A percentile compares a stretch with the other conserved stretches of the same genome.
These are phyloP conservation scores for Drechslerella dactyloides DNA, from an alignment of 2,329 filamentous ascomycete species.

Conservation along the genomic window DNA sequence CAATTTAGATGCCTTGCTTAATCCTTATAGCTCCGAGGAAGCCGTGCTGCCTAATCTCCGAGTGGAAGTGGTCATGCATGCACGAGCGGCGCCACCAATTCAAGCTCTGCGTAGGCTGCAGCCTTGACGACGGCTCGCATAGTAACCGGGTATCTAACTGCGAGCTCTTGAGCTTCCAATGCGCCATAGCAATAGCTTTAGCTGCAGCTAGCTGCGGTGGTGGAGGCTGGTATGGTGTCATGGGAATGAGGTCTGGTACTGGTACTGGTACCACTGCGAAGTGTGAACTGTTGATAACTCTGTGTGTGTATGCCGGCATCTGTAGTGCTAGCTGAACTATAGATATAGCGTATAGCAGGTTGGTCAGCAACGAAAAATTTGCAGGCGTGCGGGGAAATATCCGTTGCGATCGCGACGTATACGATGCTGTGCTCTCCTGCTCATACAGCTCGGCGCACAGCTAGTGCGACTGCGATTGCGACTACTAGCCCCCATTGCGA, in stretches of 20 bases:
- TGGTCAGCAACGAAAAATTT: too few relatives aligned
- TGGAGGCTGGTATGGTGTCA: not conserved
- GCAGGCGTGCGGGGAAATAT: too few relatives aligned
- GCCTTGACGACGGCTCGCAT: not conserved
- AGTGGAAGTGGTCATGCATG: not conserved
- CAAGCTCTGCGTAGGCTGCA: not conserved
- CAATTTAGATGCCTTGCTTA: not conserved
- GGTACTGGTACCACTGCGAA: slow-evolving; percentile 5
- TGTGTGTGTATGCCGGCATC: too few relatives aligned
- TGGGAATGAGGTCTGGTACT: not conserved
- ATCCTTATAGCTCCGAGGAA: not conserved
- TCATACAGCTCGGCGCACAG: too few relatives aligned
- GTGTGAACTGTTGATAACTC: too few relatives aligned
- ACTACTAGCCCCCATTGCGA: too few relatives aligned
- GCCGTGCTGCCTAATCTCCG: not conserved
- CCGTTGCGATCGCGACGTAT: too few relatives aligned
- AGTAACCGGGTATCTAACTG: not conserved
- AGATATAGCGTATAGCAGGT: too few relatives aligned
- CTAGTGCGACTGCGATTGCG: too few relatives aligned
- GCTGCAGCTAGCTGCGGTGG: not conserved
- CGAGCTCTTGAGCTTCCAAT: not conserved
- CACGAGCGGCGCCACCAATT: not conserved
- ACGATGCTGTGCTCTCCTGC: too few relatives aligned
- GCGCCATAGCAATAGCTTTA: not conserved
- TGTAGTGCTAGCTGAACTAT: too few relatives aligned